Conservation (phyloP, 2,329 filamentous ascomycete genomes). For the Daldinia sp. region DNA sequence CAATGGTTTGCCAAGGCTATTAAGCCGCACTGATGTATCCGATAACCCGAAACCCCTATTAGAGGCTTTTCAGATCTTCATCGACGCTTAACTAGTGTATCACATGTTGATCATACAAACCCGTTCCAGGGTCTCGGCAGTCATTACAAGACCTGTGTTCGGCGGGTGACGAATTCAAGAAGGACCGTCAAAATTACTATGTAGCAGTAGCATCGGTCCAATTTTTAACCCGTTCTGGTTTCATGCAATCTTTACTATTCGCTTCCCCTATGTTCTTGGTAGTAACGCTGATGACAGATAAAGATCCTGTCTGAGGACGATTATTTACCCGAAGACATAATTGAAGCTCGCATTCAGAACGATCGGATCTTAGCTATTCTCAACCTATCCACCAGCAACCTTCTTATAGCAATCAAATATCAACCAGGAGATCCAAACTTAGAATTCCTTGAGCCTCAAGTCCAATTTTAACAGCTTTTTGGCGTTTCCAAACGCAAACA, state of each 20-base stretch:
- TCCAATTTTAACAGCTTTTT: slow-evolving; percentile 22
- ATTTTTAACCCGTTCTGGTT: not conserved
- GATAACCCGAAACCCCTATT: not conserved
- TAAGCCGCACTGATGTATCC: not conserved
- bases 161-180: not conserved
- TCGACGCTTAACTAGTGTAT: not conserved
- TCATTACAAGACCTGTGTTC: not conserved
- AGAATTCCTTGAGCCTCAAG: slow-evolving; percentile 19
- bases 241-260: not conserved
- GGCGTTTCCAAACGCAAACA: slow-evolving; percentile 29
- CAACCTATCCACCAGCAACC: not conserved
- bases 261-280: not conserved
- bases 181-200: not conserved
- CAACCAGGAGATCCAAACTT: too few species aligned
- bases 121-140: not conserved
- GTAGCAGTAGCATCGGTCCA: not conserved
- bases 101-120: not conserved
- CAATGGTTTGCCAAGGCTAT: not conserved
- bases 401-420: not conserved
- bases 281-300: not conserved
- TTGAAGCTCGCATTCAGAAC: not conserved
- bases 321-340: not conserved
- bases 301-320: not conserved
- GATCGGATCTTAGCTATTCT: not conserved
- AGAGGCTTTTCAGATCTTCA: not conserved